These are phyloP conservation scores for Stephanodiscus triporus DNA, from an alignment of 108 stramenopile species.

Conservation along the genomic window DNA sequence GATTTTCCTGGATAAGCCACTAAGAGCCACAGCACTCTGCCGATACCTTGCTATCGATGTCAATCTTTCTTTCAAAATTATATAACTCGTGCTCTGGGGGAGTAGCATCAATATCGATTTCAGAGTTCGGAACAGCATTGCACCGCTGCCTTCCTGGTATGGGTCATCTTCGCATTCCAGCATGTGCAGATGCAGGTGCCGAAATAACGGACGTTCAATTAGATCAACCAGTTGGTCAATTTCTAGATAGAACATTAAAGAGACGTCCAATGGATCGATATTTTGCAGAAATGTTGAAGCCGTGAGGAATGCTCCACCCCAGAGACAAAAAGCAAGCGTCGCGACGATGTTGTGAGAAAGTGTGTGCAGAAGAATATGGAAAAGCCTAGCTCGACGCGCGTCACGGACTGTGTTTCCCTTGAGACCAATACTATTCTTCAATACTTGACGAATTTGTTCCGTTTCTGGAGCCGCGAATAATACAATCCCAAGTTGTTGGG, in stretches of 20 bases:
- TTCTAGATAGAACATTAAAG: slow-evolving; percentile 80
- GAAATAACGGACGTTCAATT: slow-evolving; percentile 85
- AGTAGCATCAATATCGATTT: slow-evolving; percentile 80
- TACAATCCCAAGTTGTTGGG: slow-evolving; percentile 80
- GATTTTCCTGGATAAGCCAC: slow-evolving; percentile 27
- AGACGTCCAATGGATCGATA: slow-evolving; percentile 79
- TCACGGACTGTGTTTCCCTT: slow-evolving; percentile 52
- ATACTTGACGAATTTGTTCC: slow-evolving; percentile 51
- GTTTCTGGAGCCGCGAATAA: slow-evolving; percentile 76
- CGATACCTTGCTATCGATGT: slow-evolving; percentile 73
- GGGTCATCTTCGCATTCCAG: slow-evolving; percentile 77
- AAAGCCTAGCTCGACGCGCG: slow-evolving; percentile 59
- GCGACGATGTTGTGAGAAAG: slow-evolving; percentile 83
- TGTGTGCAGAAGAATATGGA: slow-evolving; percentile 80
- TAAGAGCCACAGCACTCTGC: slow-evolving; percentile 58
- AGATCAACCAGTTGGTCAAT: slow-evolving; percentile 82
- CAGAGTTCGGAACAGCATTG: slow-evolving; percentile 81
- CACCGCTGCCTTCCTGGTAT: slow-evolving; percentile 75
- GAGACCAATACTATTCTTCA: slow-evolving; percentile 74
- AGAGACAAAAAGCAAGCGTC: slow-evolving; percentile 74
- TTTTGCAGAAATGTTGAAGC: slow-evolving; percentile 68
- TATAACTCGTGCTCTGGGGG: slow-evolving; percentile 84
- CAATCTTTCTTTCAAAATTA: slow-evolving; percentile 72
- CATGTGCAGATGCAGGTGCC: slow-evolving; percentile 84
- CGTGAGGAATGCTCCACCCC: slow-evolving; percentile 83